Evolutionary conservation across 2,329 filamentous ascomycete genomes (phyloP).

Genomic region (Aspergillus carbonarius): DNA sequence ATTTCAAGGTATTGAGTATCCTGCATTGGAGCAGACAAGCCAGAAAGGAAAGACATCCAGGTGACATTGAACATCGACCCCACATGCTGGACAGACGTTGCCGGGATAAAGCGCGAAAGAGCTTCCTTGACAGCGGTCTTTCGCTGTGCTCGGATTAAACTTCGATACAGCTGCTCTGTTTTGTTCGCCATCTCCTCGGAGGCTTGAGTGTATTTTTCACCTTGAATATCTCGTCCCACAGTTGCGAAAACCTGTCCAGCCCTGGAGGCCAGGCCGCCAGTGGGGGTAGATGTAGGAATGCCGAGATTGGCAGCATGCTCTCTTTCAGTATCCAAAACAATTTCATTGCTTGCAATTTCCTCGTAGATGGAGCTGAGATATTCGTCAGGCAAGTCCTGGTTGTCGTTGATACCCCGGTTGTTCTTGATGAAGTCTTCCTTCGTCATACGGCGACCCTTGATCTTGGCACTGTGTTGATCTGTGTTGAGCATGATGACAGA

Average conservation of each 20-base stretch:
- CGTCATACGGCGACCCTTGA: conserved; percentile 81
- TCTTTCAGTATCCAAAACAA: conserved; percentile 88
- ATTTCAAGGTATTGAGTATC: conserved; percentile 91
- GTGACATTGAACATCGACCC: conserved; percentile 98
- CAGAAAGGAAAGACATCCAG: conserved; percentile 99
- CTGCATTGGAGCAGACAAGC: conserved; percentile 88
- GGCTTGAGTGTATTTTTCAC: conserved; percentile 90
- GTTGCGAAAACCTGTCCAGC: conserved; percentile 88
- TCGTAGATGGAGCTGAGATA: conserved; percentile 89
- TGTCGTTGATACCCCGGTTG: conserved; percentile 97
- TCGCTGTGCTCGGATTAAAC: conserved; percentile 83
- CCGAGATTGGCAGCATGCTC: conserved; percentile 83
- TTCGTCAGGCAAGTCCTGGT: conserved; percentile 86
- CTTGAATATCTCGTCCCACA: conserved; percentile 84
- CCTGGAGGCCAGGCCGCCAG: conserved; percentile 75
- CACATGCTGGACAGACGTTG: conserved; percentile 90
- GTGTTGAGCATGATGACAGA: conserved; percentile 97
- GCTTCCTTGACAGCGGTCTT: conserved; percentile 70
- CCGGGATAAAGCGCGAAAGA: conserved; percentile 77
- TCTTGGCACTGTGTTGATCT: conserved; percentile 86
- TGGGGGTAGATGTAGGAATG: conserved; percentile 56
- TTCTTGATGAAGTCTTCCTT: conserved; percentile 99
- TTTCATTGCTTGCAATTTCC: conserved; percentile 87
- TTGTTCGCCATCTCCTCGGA: conserved; percentile 89
- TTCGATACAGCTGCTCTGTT: conserved; percentile 86